These are phyloP conservation scores for Globisporangium irregulare DNA, from an alignment of 352 stramenopile genomes.

Conservation along the genomic window DNA sequence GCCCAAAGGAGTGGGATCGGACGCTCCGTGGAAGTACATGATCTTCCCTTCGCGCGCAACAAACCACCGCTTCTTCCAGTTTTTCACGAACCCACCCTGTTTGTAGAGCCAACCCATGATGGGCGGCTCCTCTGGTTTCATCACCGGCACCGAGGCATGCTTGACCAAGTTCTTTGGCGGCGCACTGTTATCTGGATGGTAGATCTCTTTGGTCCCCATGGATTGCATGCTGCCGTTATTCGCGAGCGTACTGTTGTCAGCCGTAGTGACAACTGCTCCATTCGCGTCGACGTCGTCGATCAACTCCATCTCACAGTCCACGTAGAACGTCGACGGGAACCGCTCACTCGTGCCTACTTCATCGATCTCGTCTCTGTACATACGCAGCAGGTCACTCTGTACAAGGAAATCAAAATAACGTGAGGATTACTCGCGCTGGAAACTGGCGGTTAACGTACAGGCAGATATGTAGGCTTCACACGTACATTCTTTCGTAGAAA, in stretches of 20 bases:
- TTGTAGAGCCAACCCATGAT: slow-evolving; percentile 79
- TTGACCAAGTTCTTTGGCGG: slow-evolving; percentile 17
- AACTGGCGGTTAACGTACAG: not conserved
- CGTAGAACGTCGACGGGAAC: slow-evolving; percentile 53
- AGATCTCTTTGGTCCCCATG: not conserved
- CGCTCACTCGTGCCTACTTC: slow-evolving; percentile 47
- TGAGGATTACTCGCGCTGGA: not conserved
- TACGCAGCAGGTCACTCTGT: slow-evolving; percentile 42
- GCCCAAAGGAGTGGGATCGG: slow-evolving; percentile 66
- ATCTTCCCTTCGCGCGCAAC: slow-evolving; percentile 75
- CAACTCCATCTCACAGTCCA: slow-evolving; percentile 52
- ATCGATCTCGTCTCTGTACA: slow-evolving; percentile 62
- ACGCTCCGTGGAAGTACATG: slow-evolving; percentile 68
- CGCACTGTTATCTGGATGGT: slow-evolving; percentile 3
- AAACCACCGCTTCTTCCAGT: slow-evolving; percentile 87
- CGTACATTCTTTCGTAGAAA: slow-evolving; percentile 67
- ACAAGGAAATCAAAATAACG: not conserved
- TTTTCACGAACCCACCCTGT: slow-evolving; percentile 78
- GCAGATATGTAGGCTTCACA: not conserved
- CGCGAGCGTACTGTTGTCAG: not conserved
- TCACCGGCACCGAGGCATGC: slow-evolving; percentile 18
- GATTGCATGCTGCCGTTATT: slow-evolving; percentile 2
- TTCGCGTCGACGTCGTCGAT: slow-evolving; percentile 14
- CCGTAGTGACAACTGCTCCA: not conserved
- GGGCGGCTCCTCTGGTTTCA: slow-evolving; percentile 24